phyloP scores from a whole-genome alignment of 805 yeast species.

The Candida sonorensis region DNA sequence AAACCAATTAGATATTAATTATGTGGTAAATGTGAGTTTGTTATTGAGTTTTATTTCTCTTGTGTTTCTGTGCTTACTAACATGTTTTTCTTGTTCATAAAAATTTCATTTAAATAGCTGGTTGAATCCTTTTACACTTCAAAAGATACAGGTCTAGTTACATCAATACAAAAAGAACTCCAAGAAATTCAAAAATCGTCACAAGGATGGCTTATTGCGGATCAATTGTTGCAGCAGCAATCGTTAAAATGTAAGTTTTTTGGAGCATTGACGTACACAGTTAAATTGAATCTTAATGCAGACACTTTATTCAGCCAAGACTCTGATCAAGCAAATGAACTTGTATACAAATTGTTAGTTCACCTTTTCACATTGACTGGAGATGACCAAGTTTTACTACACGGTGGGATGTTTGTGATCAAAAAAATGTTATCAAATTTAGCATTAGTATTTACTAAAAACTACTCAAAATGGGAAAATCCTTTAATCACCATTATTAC shows the following conservation, averaged over 20 bases:
- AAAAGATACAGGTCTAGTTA: conserved; percentile 31
- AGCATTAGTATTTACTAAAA: conserved; percentile 38
- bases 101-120: conserved; percentile 12
- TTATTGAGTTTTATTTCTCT: no score
- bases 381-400: conserved; percentile 9
- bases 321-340: conserved; percentile 5
- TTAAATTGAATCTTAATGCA: conserved; percentile 37
- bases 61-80: not conserved
- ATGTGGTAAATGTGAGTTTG: no score
- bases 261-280: conserved; percentile 77
- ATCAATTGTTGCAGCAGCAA: conserved; percentile 34
- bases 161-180: conserved; percentile 43
- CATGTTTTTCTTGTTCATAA: no score
- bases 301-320: conserved; percentile 3
- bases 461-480: conserved; percentile 31
- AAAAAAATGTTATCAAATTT: conserved; percentile 53
- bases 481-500: conserved; percentile 29
- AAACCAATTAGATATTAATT: no score
- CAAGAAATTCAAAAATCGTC: conserved; percentile 53
- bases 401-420: conserved; percentile 35
- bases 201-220: conserved; percentile 53
- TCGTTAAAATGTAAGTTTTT: conserved; percentile 56
- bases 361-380: conserved; percentile 10
- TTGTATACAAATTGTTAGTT: conserved; percentile 5
- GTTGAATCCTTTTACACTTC: conserved; percentile 39